Base-by-base conservation (phyloP, 345 rosid species). In the Salix arbutifolia region DNA sequence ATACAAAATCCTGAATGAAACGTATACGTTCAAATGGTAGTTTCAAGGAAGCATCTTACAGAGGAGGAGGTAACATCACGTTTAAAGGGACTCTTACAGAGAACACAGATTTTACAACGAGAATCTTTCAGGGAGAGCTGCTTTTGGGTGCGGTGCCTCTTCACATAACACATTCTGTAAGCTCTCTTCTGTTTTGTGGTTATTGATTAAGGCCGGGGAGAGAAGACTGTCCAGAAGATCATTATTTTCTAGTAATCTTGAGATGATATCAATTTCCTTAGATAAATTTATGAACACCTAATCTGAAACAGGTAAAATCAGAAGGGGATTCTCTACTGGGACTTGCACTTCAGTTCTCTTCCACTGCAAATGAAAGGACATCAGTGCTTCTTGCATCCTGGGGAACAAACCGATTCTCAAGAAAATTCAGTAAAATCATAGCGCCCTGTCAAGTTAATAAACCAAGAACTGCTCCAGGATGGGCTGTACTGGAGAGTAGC, bases 1-100 rank as follows among this genome's bases (percentile, higher is more conserved):
- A 35, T 35, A 35, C 31, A 50, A 7, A 14, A 12, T 18, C 60
- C 58, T 61, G 37, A 35, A 31, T 50, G 23, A 6, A 13, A 68
- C 71, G 50, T 37, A 44, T 25, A 16, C 62, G 18, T 76, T 67
- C 69, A 37, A 71, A 64, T 80, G 65, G 50, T 56, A 94, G 98
- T 80, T 76, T 84, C 40, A 76, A 80, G 73, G 89, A 89, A 74
- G 81, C 85, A 77, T 94, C 97, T 40, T 92, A 78, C 74, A 87
- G 71, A 4, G 97, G 98, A 74, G 98, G 98, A 83, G 96, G 87
- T 71, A 91, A 85, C 80, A 61, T 92, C 35, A 81, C 84, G 14
- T 92, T 94, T 78, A 87, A 62, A 81, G 98, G 98, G 78, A 90
- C 68, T 71, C 95, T 91, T 19, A 76, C 78, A 50, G 85, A 75